phyloP scores from a whole-genome alignment of 495 filamentous ascomycete genomes.

The Talaromyces stipitatus region DNA sequence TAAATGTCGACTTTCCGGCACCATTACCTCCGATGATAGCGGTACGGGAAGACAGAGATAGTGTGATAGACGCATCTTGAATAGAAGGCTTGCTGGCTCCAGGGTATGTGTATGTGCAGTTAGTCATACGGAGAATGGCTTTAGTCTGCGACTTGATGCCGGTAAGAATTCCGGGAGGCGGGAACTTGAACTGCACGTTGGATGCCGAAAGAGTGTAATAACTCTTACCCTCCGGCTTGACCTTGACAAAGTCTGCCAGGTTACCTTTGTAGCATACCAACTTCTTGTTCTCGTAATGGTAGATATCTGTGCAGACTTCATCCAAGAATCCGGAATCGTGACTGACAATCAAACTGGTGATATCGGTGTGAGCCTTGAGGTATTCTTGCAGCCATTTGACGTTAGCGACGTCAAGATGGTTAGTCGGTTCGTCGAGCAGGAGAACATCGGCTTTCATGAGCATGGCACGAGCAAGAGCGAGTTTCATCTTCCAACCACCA shows the following conservation, averaged over 20 bases:
- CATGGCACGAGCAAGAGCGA: conserved; percentile 95
- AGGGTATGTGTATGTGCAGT: conserved; percentile 86
- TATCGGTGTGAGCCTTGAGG: conserved; percentile 89
- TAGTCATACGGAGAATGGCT: conserved; percentile 90
- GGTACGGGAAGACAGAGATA: conserved; percentile 84
- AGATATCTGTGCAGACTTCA: conserved; percentile 96
- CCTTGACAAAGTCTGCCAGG: conserved; percentile 81
- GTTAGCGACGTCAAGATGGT: conserved; percentile 95
- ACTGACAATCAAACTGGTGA: conserved; percentile 93
- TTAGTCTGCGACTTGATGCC: conserved; percentile 93
- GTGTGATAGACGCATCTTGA: conserved; percentile 72
- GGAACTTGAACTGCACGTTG: conserved; percentile 94
- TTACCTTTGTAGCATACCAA: conserved; percentile 92
- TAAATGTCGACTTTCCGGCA: conserved; percentile 96
- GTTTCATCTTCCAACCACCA: conserved; percentile 99
- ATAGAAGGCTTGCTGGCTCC: conserved; percentile 78
- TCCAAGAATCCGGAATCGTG: conserved; percentile 98
- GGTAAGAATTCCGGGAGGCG: conserved; percentile 84
- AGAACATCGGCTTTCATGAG: conserved; percentile 91
- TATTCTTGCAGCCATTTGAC: conserved; percentile 95
- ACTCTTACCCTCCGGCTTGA: conserved; percentile 92
- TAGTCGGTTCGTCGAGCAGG: conserved; percentile 96
- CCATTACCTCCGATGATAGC: conserved; percentile 97
- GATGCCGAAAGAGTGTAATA: conserved; percentile 96
- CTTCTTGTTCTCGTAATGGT: conserved; percentile 98